Evolutionary conservation across 192 early-diverging fungal genomes (phyloP).

Genomic region (Coemansia reversa): DNA sequence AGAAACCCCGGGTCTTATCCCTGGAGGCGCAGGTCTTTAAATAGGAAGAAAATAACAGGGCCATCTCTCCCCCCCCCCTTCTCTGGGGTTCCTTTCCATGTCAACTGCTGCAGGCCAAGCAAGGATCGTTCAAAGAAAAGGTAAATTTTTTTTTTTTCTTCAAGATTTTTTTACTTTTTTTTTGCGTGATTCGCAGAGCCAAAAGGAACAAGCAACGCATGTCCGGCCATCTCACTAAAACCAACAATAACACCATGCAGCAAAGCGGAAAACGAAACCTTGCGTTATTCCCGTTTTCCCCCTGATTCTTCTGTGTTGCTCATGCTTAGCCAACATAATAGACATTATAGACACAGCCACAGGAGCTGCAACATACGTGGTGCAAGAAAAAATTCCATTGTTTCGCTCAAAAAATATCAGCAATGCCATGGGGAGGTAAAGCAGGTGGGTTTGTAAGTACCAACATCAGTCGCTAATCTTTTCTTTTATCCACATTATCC

Average conservation of each 20-base stretch:
- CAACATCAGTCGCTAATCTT: no score
- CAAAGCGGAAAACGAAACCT: conserved; percentile 27
- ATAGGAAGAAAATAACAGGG: no score
- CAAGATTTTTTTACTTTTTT: neutral
- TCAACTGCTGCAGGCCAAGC: no score
- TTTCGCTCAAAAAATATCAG: conserved; percentile 12
- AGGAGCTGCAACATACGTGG: conserved; percentile 4
- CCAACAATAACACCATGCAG: conserved; percentile 32
- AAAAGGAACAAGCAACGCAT: conserved; percentile 8
- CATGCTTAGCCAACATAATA: conserved; percentile 12
- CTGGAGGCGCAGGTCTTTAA: no score
- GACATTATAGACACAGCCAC: conserved; percentile 28
- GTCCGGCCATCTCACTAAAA: conserved; percentile 4
- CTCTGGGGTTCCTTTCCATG: no score
- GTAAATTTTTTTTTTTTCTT: no score
- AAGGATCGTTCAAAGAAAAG: no score
- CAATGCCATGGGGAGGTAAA: conserved; percentile 10
- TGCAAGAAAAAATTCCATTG: conserved; percentile 3
- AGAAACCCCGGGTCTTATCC: no score
- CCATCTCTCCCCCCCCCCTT: no score
- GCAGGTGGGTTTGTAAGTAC: no score
- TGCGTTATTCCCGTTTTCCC: conserved; percentile 6
- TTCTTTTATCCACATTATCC: no score
- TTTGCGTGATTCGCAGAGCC: conserved; percentile 4
- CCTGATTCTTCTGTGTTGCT: conserved; percentile 14